These are phyloP conservation scores for Mallotus japonicus DNA, from an alignment of 441 rosid genomes.

Conservation along the genomic window DNA sequence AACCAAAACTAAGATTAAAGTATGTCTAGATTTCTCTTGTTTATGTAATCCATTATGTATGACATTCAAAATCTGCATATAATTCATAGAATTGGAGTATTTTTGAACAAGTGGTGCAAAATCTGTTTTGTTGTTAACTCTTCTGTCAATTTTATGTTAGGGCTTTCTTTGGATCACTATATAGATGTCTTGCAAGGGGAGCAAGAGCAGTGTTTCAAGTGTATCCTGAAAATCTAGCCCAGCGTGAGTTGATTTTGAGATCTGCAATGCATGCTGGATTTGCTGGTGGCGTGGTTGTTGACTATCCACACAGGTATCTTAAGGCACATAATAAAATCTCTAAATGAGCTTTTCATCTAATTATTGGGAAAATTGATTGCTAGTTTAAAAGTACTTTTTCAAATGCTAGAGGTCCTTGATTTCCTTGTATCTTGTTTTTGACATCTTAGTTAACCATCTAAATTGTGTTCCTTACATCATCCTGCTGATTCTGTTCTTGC, in stretches of 20 bases:
- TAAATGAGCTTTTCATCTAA: neutral
- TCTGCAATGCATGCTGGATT: conserved; percentile 92
- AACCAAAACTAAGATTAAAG: conserved; percentile 84
- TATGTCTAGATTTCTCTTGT: conserved; percentile 33
- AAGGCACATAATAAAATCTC: neutral
- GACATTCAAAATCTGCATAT: neutral
- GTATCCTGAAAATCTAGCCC: conserved; percentile 81
- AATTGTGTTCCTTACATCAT: neutral
- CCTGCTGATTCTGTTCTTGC: neutral
- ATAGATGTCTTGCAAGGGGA: conserved; percentile 81
- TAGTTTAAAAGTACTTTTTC: neutral
- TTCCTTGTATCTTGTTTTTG: too few species aligned
- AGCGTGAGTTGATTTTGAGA: conserved; percentile 76
- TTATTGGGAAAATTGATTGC: neutral
- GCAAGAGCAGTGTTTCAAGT: conserved; percentile 89
- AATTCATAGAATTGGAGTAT: neutral
- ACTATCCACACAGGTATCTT: conserved; percentile 84
- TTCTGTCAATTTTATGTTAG: conserved; percentile 31
- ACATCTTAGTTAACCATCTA: too few species aligned
- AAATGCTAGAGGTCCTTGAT: neutral
- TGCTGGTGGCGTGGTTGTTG: conserved; percentile 89
- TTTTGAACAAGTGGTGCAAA: neutral
- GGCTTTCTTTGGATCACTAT: conserved; percentile 91
- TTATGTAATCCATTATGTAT: neutral
- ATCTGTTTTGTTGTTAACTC: neutral